Percentiles rank a stretch among this genome's conserved stretches.
phyloP scores from a whole-genome alignment of 2,329 filamentous ascomycete genomes.

The Aspergillus calidoustus region DNA sequence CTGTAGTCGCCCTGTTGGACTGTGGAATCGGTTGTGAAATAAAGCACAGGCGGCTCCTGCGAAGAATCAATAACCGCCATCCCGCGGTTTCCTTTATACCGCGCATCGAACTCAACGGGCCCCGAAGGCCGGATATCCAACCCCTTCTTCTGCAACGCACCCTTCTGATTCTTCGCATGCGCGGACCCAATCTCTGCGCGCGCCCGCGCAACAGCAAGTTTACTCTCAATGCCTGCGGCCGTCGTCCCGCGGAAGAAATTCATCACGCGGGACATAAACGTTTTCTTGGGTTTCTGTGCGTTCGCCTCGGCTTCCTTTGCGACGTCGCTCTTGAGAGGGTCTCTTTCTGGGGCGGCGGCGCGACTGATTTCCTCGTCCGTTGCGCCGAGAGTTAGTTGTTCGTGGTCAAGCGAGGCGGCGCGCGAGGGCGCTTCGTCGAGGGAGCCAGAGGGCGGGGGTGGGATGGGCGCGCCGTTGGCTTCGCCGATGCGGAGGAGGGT shows the following conservation, averaged over 20 bases:
- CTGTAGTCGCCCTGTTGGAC: conserved; percentile 48
- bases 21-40: conserved; percentile 58
- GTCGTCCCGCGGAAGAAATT: conserved; percentile 70
- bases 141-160: conserved; percentile 68
- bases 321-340: not conserved
- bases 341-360: not conserved
- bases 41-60: conserved; percentile 53
- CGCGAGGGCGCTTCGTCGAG: not conserved
- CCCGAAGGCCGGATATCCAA: conserved; percentile 57
- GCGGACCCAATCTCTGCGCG: conserved; percentile 65
- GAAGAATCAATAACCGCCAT: conserved; percentile 65
- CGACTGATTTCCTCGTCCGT: not conserved
- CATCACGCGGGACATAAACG: not conserved
- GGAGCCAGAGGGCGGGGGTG: conserved; percentile 51
- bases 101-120: conserved; percentile 75
- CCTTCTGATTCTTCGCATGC: not conserved
- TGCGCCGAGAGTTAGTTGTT: conserved; percentile 24
- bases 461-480: conserved; percentile 77
- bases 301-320: not conserved
- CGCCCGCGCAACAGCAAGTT: conserved; percentile 71
- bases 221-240: conserved; percentile 73
- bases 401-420: not conserved
- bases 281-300: not conserved
- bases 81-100: conserved; percentile 73
- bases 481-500: conserved; percentile 83